These are phyloP conservation scores for Ganoderma lingzhi DNA, from an alignment of 1,284 basidiomycete species.

Conservation along the genomic window DNA sequence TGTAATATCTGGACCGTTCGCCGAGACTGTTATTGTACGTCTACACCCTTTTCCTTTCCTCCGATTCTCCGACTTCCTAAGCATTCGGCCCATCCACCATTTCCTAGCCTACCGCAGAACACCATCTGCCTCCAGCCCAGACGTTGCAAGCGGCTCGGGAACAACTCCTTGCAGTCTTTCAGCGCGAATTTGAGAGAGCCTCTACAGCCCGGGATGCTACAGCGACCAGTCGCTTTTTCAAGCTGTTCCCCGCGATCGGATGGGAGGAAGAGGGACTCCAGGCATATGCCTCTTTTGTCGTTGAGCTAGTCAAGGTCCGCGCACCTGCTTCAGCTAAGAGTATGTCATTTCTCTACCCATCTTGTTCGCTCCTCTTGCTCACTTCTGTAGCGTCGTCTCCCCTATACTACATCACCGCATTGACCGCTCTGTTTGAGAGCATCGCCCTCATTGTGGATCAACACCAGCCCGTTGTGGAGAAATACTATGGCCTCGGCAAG, in stretches of 20 bases:
- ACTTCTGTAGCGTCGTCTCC: conserved; percentile 79
- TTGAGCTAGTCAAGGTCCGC: conserved; percentile 86
- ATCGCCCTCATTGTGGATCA: conserved; percentile 97
- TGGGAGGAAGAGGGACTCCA: conserved; percentile 93
- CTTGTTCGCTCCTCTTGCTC: neutral
- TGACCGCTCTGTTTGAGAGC: conserved; percentile 94
- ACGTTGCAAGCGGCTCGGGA: conserved; percentile 82
- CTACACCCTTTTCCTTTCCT: neutral
- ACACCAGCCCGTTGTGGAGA: conserved; percentile 97
- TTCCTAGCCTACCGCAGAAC: conserved; percentile 85
- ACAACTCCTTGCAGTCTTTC: conserved; percentile 82
- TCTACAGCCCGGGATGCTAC: conserved; percentile 84
- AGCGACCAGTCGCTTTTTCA: conserved; percentile 94
- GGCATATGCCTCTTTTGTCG: conserved; percentile 93
- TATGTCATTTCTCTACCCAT: conserved; percentile 44
- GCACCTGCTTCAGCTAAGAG: conserved; percentile 84
- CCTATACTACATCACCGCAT: conserved; percentile 85
- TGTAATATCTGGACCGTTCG: conserved; percentile 87
- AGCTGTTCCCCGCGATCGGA: conserved; percentile 94
- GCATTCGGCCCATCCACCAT: conserved; percentile 20
- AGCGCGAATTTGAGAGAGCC: conserved; percentile 80
- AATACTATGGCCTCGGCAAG: conserved; percentile 91
- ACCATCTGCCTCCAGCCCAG: conserved; percentile 86
- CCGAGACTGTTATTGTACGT: conserved; percentile 86
- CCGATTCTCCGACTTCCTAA: no score